Conservation (phyloP, 441 rosid genomes). For the Aleurites moluccanus region DNA sequence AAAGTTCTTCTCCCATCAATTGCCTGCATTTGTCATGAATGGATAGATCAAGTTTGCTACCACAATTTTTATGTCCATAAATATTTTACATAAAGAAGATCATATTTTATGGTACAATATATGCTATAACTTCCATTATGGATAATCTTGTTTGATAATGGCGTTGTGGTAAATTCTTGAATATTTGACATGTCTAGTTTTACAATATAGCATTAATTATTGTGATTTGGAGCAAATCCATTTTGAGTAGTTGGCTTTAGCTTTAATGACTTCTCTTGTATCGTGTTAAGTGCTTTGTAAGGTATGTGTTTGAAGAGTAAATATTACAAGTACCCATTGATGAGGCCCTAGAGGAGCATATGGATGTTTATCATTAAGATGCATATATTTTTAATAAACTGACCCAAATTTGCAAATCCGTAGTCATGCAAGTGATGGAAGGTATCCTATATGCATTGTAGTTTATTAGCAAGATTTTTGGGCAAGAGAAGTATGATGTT, state of each 20-base stretch:
- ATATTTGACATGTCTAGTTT: not conserved
- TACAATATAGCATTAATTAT: not conserved
- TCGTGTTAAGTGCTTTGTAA: not conserved
- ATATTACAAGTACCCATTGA: not conserved
- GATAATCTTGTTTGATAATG: not conserved
- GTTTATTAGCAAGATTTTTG: not conserved
- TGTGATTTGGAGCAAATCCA: not conserved
- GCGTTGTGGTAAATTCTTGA: not conserved
- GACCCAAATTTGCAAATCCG: not conserved
- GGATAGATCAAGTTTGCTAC: constrained; percentile 11
- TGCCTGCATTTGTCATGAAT: constrained; percentile 43
- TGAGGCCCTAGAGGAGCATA: not conserved
- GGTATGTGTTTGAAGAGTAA: not conserved
- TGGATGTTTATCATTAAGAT: not conserved
- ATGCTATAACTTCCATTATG: not conserved
- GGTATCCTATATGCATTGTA: not conserved
- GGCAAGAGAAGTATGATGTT: not conserved
- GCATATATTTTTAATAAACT: not conserved
- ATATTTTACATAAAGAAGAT: not conserved
- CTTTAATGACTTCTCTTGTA: not conserved
- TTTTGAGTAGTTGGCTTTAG: not conserved
- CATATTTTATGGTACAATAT: not conserved
- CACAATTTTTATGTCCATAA: not conserved
- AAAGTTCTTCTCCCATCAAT: constrained; percentile 81
- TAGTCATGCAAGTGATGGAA: not conserved